Evolutionary conservation across 345 rosid genomes (phyloP).

Genomic region (Geranium brycei): DNA sequence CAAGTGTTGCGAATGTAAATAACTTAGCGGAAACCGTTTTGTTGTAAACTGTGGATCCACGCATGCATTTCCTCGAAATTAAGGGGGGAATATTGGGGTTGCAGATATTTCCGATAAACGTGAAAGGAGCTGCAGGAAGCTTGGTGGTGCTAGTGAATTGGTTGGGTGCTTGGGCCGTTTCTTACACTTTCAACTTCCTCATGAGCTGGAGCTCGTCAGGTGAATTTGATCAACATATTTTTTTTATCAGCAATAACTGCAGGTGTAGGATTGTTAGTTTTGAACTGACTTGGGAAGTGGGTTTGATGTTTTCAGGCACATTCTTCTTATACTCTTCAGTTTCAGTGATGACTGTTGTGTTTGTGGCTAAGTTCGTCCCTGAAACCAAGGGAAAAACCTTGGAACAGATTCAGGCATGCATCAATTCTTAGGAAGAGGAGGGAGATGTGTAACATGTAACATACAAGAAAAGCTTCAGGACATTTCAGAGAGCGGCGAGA

Average conservation of each 20-base stretch:
- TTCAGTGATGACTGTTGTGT: slow-evolving; percentile 44
- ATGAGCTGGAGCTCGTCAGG: slow-evolving; percentile 75
- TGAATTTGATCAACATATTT: slow-evolving; percentile 5
- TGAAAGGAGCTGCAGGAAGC: slow-evolving; percentile 88
- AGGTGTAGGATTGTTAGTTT: too few species aligned
- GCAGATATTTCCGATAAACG: slow-evolving; percentile 80
- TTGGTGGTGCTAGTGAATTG: slow-evolving; percentile 81
- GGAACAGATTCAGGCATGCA: slow-evolving; percentile 71
- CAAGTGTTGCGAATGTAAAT: too few species aligned
- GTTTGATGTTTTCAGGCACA: slow-evolving; percentile 39
- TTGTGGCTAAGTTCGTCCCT: slow-evolving; percentile 67
- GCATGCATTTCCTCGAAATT: too few species aligned
- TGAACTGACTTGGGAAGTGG: too few species aligned
- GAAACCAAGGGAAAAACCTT: slow-evolving; percentile 92
- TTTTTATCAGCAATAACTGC: background rate
- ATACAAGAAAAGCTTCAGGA: too few species aligned
- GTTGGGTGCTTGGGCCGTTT: slow-evolving; percentile 88
- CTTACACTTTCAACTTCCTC: slow-evolving; percentile 76
- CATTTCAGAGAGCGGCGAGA: too few species aligned
- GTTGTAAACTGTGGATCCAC: too few species aligned
- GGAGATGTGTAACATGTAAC: too few species aligned
- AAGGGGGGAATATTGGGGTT: too few species aligned
- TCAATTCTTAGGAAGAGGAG: slow-evolving; percentile 19
- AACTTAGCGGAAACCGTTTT: too few species aligned
- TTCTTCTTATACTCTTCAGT: slow-evolving; percentile 57